Evolutionary conservation across 441 rosid genomes (phyloP), one percentile per base, ranked within the genome.

Genomic region (Erysimum pusillum): DNA sequence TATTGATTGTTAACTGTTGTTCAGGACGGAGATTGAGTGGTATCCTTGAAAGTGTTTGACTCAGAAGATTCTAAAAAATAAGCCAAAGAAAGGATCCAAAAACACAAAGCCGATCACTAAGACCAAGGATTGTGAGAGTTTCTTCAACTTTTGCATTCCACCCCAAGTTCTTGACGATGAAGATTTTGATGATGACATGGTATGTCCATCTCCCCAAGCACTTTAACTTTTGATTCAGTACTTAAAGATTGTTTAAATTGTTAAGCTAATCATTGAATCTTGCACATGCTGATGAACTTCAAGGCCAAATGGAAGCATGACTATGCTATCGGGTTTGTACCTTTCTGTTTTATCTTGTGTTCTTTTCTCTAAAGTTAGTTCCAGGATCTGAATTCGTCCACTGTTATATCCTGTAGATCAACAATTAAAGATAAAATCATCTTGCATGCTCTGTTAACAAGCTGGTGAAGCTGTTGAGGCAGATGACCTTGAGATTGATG

Each of bases 151-250:
- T 81, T 91, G 93, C 53, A 89, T 59, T 67, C 99, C 99, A 25
- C 99, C 97, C 45, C 85, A 91, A 82, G 91, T 91, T 36, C 99
- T 98, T 2, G 97, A 89, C 0, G 97, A 91, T 2, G 95, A 88
- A 45, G 94, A 93, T 71, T 79, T 96, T 18, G 99, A 93, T 61
- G 98, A 93, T 67, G 97, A 95, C 6, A 75, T 85, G 64, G 97
- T 93, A 95, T 73, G n/a, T n/a, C n/a, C n/a, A n/a, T n/a, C n/a
- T n/a, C n/a, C n/a, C n/a, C n/a, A n/a, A n/a, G n/a, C n/a, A n/a
- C n/a, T n/a, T n/a, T n/a, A n/a, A n/a, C n/a, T n/a, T n/a, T n/a
- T n/a, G n/a, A n/a, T n/a, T n/a, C n/a, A n/a, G n/a, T n/a, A n/a
- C n/a, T n/a, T n/a, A n/a, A n/a, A n/a, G n/a, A n/a, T n/a, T n/a